phyloP scores from a whole-genome alignment of 441 rosid genomes.

The Rhodomyrtus psidioides region DNA sequence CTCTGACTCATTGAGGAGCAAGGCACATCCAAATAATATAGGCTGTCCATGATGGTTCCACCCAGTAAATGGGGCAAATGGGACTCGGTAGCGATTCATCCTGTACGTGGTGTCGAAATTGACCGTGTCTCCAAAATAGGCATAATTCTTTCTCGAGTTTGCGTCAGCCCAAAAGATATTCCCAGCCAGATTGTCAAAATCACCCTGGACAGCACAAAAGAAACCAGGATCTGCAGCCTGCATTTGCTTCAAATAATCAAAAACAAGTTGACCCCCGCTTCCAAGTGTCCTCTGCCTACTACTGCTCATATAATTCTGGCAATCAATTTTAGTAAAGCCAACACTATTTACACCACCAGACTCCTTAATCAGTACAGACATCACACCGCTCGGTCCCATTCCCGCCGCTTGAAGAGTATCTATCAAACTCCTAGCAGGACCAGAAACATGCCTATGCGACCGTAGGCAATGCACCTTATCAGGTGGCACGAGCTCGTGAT shows the following conservation, averaged over 20 bases:
- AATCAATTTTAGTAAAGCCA: not conserved
- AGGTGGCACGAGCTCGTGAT: slow-evolving; percentile 27
- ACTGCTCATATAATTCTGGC: not conserved
- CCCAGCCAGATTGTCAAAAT: slow-evolving; percentile 18
- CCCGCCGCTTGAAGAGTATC: slow-evolving; percentile 36
- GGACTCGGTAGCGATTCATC: not conserved
- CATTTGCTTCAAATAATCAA: slow-evolving; percentile 47
- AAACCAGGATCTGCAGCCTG: slow-evolving; percentile 29
- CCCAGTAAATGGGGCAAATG: not conserved
- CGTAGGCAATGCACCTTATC: slow-evolving; percentile 30
- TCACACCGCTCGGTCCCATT: slow-evolving; percentile 27
- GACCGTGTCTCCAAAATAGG: not conserved
- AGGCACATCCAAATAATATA: not conserved
- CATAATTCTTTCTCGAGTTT: not conserved
- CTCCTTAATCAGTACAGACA: slow-evolving; percentile 7
- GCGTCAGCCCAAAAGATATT: slow-evolving; percentile 14
- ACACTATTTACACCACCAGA: not conserved
- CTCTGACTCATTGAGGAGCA: not conserved
- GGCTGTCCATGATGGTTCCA: not conserved
- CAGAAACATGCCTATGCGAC: slow-evolving; percentile 28
- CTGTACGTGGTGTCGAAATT: not conserved
- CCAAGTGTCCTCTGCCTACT: slow-evolving; percentile 5
- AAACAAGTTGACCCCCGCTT: slow-evolving; percentile 30
- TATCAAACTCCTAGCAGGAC: slow-evolving; percentile 26
- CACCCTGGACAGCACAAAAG: slow-evolving; percentile 19